Conservation (phyloP, 352 stramenopile genomes). For the Phytophthora ohioensis region DNA sequence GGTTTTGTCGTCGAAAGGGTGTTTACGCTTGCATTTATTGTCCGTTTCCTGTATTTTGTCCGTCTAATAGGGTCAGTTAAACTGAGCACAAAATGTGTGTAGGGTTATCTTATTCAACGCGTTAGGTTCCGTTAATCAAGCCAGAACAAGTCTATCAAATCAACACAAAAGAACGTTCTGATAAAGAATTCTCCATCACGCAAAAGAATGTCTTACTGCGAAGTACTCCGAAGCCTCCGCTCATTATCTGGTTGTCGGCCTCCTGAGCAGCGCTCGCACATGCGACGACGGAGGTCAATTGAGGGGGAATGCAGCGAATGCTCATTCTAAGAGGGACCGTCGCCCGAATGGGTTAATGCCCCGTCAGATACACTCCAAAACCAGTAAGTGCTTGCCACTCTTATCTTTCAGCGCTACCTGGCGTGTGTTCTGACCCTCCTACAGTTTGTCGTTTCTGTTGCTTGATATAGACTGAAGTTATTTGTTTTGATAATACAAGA, state of each 20-base stretch:
- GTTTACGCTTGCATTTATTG: not conserved
- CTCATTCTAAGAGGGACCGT: conserved; percentile 2
- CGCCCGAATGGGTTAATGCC: not conserved
- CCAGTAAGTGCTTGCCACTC: not conserved
- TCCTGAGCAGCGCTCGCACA: not conserved
- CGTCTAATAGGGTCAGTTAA: not conserved
- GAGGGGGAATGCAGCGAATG: not conserved
- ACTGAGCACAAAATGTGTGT: not conserved
- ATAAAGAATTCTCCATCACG: not conserved
- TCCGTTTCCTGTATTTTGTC: not conserved
- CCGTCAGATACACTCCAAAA: not conserved
- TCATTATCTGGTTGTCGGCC: not conserved
- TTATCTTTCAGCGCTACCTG: not conserved
- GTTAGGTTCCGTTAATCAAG: not conserved
- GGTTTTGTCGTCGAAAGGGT: too few species aligned
- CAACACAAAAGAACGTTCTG: not conserved
- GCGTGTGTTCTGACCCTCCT: not conserved
- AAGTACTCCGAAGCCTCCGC: not conserved
- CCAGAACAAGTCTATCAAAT: not conserved
- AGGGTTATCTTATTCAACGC: conserved; percentile 2
- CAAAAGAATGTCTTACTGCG: not conserved
- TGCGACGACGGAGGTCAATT: conserved; percentile 1
- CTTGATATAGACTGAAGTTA: not conserved
- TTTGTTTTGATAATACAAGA: not conserved
- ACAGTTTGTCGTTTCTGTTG: not conserved